phyloP scores from a whole-genome alignment of 805 yeast species.

The Teunomyces stri region DNA sequence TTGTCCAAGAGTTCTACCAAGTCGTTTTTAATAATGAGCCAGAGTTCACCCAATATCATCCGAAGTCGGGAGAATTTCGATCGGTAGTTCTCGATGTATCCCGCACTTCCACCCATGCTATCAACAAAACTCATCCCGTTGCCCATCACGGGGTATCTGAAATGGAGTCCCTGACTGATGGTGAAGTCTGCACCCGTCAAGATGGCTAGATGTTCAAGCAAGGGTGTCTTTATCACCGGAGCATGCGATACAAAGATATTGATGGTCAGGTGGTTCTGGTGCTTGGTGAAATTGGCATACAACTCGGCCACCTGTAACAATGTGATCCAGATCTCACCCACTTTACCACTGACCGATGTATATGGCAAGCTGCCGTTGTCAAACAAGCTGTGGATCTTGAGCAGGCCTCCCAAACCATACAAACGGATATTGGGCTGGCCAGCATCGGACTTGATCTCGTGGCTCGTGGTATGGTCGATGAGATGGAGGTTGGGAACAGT shows the following conservation, averaged over 20 bases:
- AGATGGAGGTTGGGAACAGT: constrained; percentile 55
- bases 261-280: constrained; percentile 36
- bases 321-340: constrained; percentile 73
- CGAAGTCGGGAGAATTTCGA: constrained; percentile 61
- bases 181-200: constrained; percentile 70
- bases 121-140: constrained; percentile 65
- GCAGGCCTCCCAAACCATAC: constrained; percentile 71
- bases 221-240: constrained; percentile 67
- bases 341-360: constrained; percentile 20
- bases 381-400: constrained; percentile 64
- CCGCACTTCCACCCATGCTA: constrained; percentile 37
- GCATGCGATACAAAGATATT: constrained; percentile 66
- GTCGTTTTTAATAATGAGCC: constrained; percentile 58
- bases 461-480: constrained; percentile 56
- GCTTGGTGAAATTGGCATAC: constrained; percentile 17
- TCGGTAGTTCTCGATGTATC: constrained; percentile 56
- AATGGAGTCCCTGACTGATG: constrained; percentile 69
- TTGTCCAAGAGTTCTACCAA: constrained; percentile 42
- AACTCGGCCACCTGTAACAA: constrained; percentile 68
- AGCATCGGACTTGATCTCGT: constrained; percentile 38
- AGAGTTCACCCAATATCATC: constrained; percentile 58
- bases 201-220: constrained; percentile 65
- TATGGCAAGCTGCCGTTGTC: constrained; percentile 36
- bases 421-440: constrained; percentile 47
- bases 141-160: constrained; percentile 65